These are phyloP conservation scores for Pichia phayaonensis DNA, from an alignment of 805 yeast species.

Conservation along the genomic window DNA sequence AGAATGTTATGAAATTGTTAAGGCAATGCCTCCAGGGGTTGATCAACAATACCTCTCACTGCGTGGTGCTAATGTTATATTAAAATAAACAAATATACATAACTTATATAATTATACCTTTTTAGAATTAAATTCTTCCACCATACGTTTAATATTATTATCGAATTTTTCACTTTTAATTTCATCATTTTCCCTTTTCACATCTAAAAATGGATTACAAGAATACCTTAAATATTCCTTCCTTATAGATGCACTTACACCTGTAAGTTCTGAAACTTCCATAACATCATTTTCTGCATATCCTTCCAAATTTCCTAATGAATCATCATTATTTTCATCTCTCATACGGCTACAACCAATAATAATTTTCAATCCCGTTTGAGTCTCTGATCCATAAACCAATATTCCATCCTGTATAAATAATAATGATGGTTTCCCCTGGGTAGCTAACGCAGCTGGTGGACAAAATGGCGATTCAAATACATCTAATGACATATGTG, in stretches of 20 bases:
- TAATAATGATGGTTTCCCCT: slow-evolving; percentile 29
- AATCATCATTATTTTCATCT: slow-evolving; percentile 23
- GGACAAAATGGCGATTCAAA: slow-evolving; percentile 48
- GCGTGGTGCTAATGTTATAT: slow-evolving; percentile 80
- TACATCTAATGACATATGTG: slow-evolving; percentile 71
- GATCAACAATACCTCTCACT: slow-evolving; percentile 88
- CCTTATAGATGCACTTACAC: slow-evolving; percentile 39
- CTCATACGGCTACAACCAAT: slow-evolving; percentile 39
- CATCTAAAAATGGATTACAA: slow-evolving; percentile 54
- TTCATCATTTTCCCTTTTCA: slow-evolving; percentile 19
- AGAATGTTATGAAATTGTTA: slow-evolving; percentile 73
- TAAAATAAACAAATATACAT: slow-evolving; percentile 33
- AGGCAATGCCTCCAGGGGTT: slow-evolving; percentile 78
- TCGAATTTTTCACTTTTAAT: slow-evolving; percentile 28
- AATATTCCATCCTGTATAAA: slow-evolving; percentile 61
- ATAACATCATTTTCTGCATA: slow-evolving; percentile 11
- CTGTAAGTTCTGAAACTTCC: slow-evolving; percentile 13
- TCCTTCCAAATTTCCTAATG: slow-evolving; percentile 5
- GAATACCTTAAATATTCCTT: slow-evolving; percentile 46
- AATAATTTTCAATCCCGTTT: slow-evolving; percentile 59
- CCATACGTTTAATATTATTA: slow-evolving; percentile 19
- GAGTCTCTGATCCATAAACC: slow-evolving; percentile 63
- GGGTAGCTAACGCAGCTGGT: slow-evolving; percentile 22
- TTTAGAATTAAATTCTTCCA: slow-evolving; percentile 18
- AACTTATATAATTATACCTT: background rate